Base-by-base conservation (phyloP, 2,329 filamentous ascomycete genomes). In the Acarospora socialis region DNA sequence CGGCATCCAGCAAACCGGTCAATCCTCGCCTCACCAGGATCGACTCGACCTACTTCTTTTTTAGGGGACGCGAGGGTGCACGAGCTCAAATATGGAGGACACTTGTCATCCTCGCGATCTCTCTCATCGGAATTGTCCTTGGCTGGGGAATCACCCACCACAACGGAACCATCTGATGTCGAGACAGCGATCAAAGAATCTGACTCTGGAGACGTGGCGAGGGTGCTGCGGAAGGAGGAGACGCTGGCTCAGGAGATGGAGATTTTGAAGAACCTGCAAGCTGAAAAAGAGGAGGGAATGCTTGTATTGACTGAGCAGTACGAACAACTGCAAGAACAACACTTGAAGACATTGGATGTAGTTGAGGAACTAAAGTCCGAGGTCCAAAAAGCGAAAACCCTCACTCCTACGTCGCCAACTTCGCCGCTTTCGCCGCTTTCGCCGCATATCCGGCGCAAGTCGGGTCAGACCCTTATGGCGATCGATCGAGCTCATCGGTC, bases 61-160 rank as follows among this genome's bases (percentile, higher is more conserved):
- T 77, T 90, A 71, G 83, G 75, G 40, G 77, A 84, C 50, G 64
- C 67, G 47, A 75, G 73, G 59, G 72, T 74, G 49, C 77, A 70
- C 59, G 77, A 74, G 51, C 61, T 71, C 53, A 84, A 77, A 60
- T 69, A 75, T 66, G 61, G 59, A 44, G 59, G 63, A 56, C 73
- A 73, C 58, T 67, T 64, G 50, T 81, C 80, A 57, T 86, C 81
- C 49, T 86, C 83, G 62, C 83, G 78, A 55, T 93, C 84, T 50
- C 77, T 94, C 46, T 94, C 83, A 44, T 90, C 83, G 60, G 90
- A 95, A 61, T 70, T 93, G 54, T 92, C 82, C 49, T 92, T 79
- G 54, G 82, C 73, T 64, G 73, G 79, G 69, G 80, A 80, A 49
- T 81, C 79, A 51, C 72, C 73, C 46, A 65, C 66, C 46, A 76